Evolutionary conservation across 2,329 filamentous ascomycete species (phyloP).

Genomic region (Pseudocercospora musae): DNA sequence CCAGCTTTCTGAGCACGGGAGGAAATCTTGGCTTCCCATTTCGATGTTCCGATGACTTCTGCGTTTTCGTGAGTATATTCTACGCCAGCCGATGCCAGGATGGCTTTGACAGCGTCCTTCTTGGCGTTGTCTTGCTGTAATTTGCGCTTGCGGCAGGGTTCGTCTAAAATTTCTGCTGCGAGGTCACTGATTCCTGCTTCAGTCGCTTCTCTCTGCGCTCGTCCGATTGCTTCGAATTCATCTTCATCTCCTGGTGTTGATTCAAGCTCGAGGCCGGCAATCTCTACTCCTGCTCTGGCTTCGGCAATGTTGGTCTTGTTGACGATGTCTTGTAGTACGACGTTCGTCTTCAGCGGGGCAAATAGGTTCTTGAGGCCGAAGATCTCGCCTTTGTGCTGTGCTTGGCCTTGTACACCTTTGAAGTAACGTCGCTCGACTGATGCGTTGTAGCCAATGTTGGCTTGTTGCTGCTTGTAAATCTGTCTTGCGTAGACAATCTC

Average conservation of each 20-base stretch:
- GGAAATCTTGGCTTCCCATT: constrained; percentile 81
- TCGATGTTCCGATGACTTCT: constrained; percentile 89
- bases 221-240: constrained; percentile 34
- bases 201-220: constrained; percentile 52
- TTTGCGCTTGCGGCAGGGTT: constrained; percentile 33
- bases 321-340: constrained; percentile 88
- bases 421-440: constrained; percentile 93
- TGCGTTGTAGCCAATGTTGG: constrained; percentile 94
- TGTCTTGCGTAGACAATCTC: constrained; percentile 96
- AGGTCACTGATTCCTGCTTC: constrained; percentile 67
- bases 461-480: constrained; percentile 98
- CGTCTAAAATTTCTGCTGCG: constrained; percentile 56
- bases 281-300: constrained; percentile 76
- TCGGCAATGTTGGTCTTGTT: constrained; percentile 98
- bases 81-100: constrained; percentile 81
- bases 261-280: constrained; percentile 76
- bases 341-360: constrained; percentile 71
- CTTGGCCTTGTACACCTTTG: constrained; percentile 83
- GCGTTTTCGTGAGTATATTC: constrained; percentile 96
- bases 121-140: constrained; percentile 39
- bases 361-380: constrained; percentile 89
- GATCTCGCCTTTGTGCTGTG: constrained; percentile 82
- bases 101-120: constrained; percentile 78
- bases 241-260: constrained; percentile 54
- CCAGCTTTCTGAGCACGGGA: constrained; percentile 66